Conservation (phyloP, 2,329 filamentous ascomycete species). For the Cercospora brassicicola region DNA sequence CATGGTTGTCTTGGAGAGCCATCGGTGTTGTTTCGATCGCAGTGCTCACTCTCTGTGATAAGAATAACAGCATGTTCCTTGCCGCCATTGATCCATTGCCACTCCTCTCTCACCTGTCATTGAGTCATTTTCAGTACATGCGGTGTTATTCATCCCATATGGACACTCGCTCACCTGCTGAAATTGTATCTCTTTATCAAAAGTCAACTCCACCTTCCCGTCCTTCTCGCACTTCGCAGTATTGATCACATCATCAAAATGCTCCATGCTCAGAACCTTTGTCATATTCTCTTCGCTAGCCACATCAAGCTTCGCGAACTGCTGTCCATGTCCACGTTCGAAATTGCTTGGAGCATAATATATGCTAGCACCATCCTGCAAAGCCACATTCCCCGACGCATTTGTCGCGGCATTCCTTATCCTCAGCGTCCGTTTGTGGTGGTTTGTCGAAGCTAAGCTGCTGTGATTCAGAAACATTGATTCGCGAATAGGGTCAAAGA, state of each 20-base stretch:
- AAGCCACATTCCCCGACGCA: conserved; percentile 3
- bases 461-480: neutral
- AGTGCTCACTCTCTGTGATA: conserved; percentile 12
- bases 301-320: conserved; percentile 9
- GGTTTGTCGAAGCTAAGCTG: neutral
- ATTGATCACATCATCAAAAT: conserved; percentile 4
- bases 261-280: conserved; percentile 8
- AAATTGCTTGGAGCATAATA: conserved; percentile 7
- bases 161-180: neutral
- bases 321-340: neutral
- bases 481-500: conserved; percentile 3
- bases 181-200: conserved; percentile 5
- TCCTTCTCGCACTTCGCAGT: neutral
- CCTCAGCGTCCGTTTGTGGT: conserved; percentile 2
- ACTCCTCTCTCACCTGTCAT: conserved; percentile 2
- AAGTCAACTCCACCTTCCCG: neutral
- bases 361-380: conserved; percentile 3
- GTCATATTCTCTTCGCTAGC: neutral
- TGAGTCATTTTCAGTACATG: neutral
- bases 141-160: neutral
- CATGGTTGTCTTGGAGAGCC: conserved; percentile 9
- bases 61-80: neutral
- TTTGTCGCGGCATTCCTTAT: neutral
- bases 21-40: conserved; percentile 7
- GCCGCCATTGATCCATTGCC: conserved; percentile 9